phyloP scores from a whole-genome alignment of 75 land plant species.

The Azolla pinnata region DNA sequence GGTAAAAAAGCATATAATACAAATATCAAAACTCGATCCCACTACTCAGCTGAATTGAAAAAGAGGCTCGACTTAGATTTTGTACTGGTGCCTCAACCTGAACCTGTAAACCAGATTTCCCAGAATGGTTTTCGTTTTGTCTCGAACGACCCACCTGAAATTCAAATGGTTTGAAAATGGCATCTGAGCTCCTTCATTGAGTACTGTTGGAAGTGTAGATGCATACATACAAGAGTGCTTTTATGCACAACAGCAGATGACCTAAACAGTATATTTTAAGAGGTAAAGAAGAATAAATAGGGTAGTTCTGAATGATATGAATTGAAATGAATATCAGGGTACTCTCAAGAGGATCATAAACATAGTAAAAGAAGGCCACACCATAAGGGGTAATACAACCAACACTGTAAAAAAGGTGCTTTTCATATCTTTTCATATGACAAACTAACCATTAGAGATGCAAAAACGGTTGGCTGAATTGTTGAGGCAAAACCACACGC shows the following conservation, averaged over 20 bases:
- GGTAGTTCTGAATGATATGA: not conserved
- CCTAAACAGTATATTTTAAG: no score
- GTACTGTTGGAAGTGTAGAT: not conserved
- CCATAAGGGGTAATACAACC: not conserved
- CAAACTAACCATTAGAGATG: conserved; percentile 65
- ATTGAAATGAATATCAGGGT: not conserved
- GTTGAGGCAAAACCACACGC: conserved; percentile 59
- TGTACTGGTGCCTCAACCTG: conserved; percentile 28
- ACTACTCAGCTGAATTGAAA: conserved; percentile 29
- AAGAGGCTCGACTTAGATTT: conserved; percentile 20
- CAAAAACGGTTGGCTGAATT: conserved; percentile 63
- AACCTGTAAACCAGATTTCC: conserved; percentile 24
- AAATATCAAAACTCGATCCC: conserved; percentile 25
- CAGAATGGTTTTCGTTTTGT: conserved; percentile 28
- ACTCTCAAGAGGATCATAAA: not conserved
- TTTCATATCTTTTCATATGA: not conserved
- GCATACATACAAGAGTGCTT: no score
- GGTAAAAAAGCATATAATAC: no score
- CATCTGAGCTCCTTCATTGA: not conserved
- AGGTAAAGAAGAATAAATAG: not conserved
- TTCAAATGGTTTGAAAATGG: not conserved
- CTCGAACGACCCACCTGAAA: conserved; percentile 21
- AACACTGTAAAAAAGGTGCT: not conserved
- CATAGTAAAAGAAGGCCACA: not conserved
- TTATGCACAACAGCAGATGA: no score